Evolutionary conservation across 345 rosid genomes (phyloP).

Genomic region (Populus tremula): DNA sequence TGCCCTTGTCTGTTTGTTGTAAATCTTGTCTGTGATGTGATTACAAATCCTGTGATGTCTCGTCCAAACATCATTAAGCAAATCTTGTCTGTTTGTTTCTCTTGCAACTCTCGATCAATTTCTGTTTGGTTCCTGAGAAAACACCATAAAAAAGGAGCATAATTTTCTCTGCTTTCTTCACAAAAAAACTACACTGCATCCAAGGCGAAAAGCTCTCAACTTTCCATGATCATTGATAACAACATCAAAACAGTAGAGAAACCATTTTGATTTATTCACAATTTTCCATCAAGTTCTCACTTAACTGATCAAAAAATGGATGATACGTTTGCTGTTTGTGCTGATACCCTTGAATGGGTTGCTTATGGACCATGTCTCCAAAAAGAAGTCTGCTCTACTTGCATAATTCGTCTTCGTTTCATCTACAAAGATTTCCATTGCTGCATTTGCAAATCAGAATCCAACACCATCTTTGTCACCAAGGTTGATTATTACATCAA

Average conservation of each 20-base stretch:
- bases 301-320: constrained; percentile 6
- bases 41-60: too few relatives aligned
- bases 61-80: too few relatives aligned
- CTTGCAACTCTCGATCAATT: not conserved
- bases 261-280: not conserved
- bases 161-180: not conserved
- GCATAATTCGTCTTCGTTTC: constrained; percentile 29
- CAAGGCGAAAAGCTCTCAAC: not conserved
- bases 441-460: constrained; percentile 30
- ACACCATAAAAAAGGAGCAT: not conserved
- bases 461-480: constrained; percentile 22
- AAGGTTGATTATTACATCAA: constrained; percentile 5
- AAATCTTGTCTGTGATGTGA: too few relatives aligned
- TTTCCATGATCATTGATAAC: not conserved
- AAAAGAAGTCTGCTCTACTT: constrained; percentile 31
- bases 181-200: not conserved
- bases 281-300: not conserved
- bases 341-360: constrained; percentile 29
- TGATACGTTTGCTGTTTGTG: constrained; percentile 29
- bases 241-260: not conserved
- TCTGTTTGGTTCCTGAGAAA: not conserved
- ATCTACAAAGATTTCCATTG: constrained; percentile 26
- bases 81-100: too few relatives aligned
- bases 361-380: constrained; percentile 27
- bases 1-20: not conserved